Percentiles rank a stretch among this genome's conserved stretches.
Evolutionary conservation across 345 rosid species (phyloP).

Genomic region (Heritiera fomes): DNA sequence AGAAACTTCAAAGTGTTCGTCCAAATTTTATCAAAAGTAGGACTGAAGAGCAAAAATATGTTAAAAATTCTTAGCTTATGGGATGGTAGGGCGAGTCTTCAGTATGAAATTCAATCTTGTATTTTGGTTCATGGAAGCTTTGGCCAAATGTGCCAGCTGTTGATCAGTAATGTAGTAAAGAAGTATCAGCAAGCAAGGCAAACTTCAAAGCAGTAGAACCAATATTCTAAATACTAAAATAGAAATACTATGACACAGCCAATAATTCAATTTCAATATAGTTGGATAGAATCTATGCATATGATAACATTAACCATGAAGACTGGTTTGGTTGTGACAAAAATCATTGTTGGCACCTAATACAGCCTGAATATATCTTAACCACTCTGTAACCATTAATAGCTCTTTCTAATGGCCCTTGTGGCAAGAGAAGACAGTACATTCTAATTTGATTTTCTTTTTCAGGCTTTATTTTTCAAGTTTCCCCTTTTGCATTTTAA

Average conservation of each 20-base stretch:
- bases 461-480: too few relatives aligned
- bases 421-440: too few relatives aligned
- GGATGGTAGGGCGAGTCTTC: constrained; percentile 77
- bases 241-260: not conserved
- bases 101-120: constrained; percentile 11
- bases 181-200: constrained; percentile 1
- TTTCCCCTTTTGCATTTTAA: too few relatives aligned
- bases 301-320: not conserved
- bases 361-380: not conserved
- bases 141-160: constrained; percentile 42
- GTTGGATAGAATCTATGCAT: not conserved
- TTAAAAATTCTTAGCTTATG: constrained; percentile 18
- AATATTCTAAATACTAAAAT: not conserved
- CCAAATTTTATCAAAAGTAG: constrained; percentile 2
- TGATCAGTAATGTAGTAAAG: not conserved
- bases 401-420: not conserved
- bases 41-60: not conserved
- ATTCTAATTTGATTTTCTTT: too few relatives aligned
- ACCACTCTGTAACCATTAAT: not conserved
- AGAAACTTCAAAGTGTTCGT: not conserved
- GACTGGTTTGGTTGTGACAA: not conserved
- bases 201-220: not conserved
- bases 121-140: too few relatives aligned
- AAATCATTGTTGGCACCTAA: not conserved
- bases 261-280: not conserved